Conservation (phyloP, 345 rosid genomes). For the Ailanthus altissimus region DNA sequence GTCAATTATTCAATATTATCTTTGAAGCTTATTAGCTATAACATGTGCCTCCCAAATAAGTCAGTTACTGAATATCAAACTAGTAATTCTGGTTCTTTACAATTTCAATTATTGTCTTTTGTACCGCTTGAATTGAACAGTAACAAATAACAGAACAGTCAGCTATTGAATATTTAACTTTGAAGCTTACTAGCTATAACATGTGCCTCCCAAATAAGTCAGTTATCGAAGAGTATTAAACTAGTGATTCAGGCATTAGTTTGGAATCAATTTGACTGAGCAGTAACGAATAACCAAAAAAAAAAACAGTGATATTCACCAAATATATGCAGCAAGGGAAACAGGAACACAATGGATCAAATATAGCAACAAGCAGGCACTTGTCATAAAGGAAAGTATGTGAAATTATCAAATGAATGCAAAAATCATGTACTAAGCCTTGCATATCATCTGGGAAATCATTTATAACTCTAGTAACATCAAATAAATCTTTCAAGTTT, state of each 20-base stretch:
- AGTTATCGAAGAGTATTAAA: too few species aligned
- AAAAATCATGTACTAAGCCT: not conserved
- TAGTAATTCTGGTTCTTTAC: not conserved
- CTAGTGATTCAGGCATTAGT: too few species aligned
- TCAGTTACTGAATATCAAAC: not conserved
- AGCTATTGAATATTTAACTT: too few species aligned
- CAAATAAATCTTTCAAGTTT: not conserved
- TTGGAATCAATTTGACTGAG: not conserved
- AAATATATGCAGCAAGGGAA: not conserved
- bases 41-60: slow-evolving; percentile 8
- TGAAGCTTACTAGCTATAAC: too few species aligned
- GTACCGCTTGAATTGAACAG: too few species aligned
- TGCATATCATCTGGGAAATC: not conserved
- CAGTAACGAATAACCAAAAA: not conserved
- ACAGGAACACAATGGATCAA: not conserved
- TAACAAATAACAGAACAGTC: too few species aligned
- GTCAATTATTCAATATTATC: not conserved
- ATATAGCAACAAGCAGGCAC: not conserved
- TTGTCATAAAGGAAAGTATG: not conserved
- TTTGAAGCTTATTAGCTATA: slow-evolving; percentile 25
- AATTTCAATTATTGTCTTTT: not conserved
- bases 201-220: too few species aligned
- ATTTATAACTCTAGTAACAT: not conserved
- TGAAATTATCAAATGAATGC: not conserved
- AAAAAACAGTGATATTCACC: not conserved